A percentile compares a stretch with the other conserved stretches of the same genome.
Conservation (phyloP, 176 grass and related monocot genomes). For the Oryza coarctata region DNA sequence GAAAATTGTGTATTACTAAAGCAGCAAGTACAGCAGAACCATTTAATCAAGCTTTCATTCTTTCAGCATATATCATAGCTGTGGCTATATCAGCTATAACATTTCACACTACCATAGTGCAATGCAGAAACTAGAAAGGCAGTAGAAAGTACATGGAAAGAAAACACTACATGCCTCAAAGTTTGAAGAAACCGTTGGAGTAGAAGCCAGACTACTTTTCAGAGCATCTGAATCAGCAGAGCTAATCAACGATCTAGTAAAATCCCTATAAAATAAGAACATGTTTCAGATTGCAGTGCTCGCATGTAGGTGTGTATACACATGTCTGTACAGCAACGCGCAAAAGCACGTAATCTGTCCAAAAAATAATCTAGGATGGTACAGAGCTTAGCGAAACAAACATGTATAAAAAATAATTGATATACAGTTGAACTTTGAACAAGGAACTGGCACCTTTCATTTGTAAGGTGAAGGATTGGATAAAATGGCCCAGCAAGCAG, state of each 20-base stretch:
- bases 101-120: background rate
- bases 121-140: constrained; percentile 20
- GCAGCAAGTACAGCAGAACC: background rate
- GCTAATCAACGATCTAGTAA: constrained; percentile 43
- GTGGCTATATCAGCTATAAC: background rate
- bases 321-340: background rate
- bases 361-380: constrained; percentile 23
- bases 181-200: constrained; percentile 83
- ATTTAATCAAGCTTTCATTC: constrained; percentile 21
- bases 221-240: constrained; percentile 67
- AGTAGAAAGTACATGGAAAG: constrained; percentile 29
- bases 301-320: constrained; percentile 1
- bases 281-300: constrained; percentile 27
- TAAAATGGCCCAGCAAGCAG: constrained; percentile 94
- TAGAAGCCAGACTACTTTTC: constrained; percentile 57
- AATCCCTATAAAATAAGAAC: constrained; percentile 63
- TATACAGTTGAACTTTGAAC: constrained; percentile 14
- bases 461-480: constrained; percentile 80
- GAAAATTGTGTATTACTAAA: background rate
- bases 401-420: constrained; percentile 30
- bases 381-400: constrained; percentile 3
- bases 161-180: constrained; percentile 59
- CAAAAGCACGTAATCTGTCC: background rate
- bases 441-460: constrained; percentile 60
- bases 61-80: constrained; percentile 17